Conservation (phyloP, 78 protist genomes). For the Dictyostelium intermedium region DNA sequence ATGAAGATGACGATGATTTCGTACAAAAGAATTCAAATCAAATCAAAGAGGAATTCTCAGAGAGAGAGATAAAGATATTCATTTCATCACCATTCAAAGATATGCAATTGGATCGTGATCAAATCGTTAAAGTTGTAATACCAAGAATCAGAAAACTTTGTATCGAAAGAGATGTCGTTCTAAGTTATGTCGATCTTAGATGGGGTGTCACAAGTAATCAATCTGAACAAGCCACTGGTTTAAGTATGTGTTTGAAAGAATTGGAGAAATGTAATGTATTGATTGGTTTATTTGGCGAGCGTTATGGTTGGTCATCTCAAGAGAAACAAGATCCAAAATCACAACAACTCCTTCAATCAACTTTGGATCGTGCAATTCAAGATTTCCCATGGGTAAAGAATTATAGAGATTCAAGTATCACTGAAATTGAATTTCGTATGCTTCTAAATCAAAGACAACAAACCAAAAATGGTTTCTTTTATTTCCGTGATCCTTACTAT, state of each 20-base stretch:
- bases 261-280: slow-evolving; percentile 58
- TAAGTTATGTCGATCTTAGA: slow-evolving; percentile 76
- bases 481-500: slow-evolving; percentile 79
- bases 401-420: slow-evolving; percentile 43
- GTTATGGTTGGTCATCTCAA: slow-evolving; percentile 82
- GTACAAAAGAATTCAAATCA: background rate
- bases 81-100: slow-evolving; percentile 82
- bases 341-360: slow-evolving; percentile 47
- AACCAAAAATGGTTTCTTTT: slow-evolving; percentile 39
- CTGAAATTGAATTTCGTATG: slow-evolving; percentile 80
- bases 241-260: slow-evolving; percentile 77
- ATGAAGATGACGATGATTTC: background rate
- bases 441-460: background rate
- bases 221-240: slow-evolving; percentile 49
- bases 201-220: slow-evolving; percentile 84
- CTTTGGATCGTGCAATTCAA: slow-evolving; percentile 58
- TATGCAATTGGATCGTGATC: slow-evolving; percentile 81
- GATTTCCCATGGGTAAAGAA: slow-evolving; percentile 84
- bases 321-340: slow-evolving; percentile 45
- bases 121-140: slow-evolving; percentile 80
- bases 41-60: slow-evolving; percentile 37
- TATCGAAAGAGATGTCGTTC: slow-evolving; percentile 59
- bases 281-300: slow-evolving; percentile 81
- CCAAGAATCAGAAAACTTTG: slow-evolving; percentile 81
- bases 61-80: slow-evolving; percentile 74